Percentiles rank a stretch among this genome's conserved stretches.
Evolutionary conservation across 768 basidiomycete species (phyloP).

Genomic region (Rhizopogon sp.): DNA sequence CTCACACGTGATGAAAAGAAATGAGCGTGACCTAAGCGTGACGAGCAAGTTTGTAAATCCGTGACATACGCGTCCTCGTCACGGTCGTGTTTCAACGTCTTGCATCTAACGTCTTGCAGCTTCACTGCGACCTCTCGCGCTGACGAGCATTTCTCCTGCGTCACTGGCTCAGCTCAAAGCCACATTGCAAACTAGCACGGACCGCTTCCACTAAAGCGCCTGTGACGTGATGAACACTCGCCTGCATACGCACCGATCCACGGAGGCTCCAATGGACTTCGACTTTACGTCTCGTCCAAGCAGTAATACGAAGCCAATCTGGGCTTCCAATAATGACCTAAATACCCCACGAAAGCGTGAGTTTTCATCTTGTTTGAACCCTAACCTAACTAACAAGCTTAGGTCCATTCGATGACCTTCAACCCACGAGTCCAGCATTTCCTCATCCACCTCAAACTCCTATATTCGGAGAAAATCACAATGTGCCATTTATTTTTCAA

Average conservation of each 20-base stretch:
- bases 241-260: constrained; percentile 43
- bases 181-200: not conserved
- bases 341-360: constrained; percentile 66
- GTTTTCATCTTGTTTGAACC: constrained; percentile 20
- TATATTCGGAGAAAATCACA: constrained; percentile 59
- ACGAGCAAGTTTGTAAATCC: constrained; percentile 15
- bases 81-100: constrained; percentile 5
- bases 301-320: constrained; percentile 47
- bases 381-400: constrained; percentile 22
- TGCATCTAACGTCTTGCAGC: not conserved
- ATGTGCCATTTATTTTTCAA: constrained; percentile 72
- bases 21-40: constrained; percentile 6
- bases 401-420: constrained; percentile 43
- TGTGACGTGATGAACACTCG: constrained; percentile 19
- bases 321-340: constrained; percentile 47
- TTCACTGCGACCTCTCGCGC: not conserved
- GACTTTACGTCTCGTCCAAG: constrained; percentile 71
- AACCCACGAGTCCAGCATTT: constrained; percentile 28
- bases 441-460: constrained; percentile 36
- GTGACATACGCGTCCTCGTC: constrained; percentile 26
- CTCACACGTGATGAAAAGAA: constrained; percentile 15
- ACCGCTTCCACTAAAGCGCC: not conserved
- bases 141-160: not conserved
- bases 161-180: not conserved
- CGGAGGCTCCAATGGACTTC: constrained; percentile 87